Evolutionary conservation across 306 rosid species (phyloP), one percentile per base, ranked within the genome.

Genomic region (Betula pendula): DNA sequence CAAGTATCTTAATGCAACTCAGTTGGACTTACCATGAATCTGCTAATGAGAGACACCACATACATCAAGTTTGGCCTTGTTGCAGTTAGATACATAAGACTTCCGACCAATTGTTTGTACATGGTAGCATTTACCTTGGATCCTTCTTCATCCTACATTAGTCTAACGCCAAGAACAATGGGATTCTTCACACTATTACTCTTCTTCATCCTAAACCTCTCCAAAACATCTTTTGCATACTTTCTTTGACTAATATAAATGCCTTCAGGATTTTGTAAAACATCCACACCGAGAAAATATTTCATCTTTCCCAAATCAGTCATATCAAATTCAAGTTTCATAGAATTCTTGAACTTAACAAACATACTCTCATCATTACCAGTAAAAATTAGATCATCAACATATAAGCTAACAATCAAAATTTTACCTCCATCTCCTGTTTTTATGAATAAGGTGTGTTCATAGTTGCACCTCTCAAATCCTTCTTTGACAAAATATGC

Each of bases 381-480:
- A 16, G 38, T 40, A 17, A 19, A 73, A 45, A 73, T 33, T 10
- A 73, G 19, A 16, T 73, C 76, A 73, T 73, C 76, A 38, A 73
- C 76, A 53, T 55, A 53, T 4, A 73, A 2, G 49, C 50, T 31
- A 2, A 73, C 67, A 35, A 55, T 73, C 19, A 73, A 19, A 12
- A 55, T 35, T 19, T 53, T 52, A 38, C 31, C 20, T 69, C 9
- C 33, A 7, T 13, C 49, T 20, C 33, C 43, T 3, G 19, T 20
- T 33, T 33, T 53, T 11, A 73, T 35, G 25, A 43, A 69, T 24
- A 69, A 43, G 22, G 17, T 20, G 5, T 22, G 55, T 10, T 69
- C 73, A 44, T 5, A 9, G 9, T 1, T 8, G 15, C 62, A 38
- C 38, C 6, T 27, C 25, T 49, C 14, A 27, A 71, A 50, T 14